Percentiles rank a stretch among this genome's conserved stretches.
phyloP scores from a whole-genome alignment of 345 rosid genomes.

The Corymbia maculata region DNA sequence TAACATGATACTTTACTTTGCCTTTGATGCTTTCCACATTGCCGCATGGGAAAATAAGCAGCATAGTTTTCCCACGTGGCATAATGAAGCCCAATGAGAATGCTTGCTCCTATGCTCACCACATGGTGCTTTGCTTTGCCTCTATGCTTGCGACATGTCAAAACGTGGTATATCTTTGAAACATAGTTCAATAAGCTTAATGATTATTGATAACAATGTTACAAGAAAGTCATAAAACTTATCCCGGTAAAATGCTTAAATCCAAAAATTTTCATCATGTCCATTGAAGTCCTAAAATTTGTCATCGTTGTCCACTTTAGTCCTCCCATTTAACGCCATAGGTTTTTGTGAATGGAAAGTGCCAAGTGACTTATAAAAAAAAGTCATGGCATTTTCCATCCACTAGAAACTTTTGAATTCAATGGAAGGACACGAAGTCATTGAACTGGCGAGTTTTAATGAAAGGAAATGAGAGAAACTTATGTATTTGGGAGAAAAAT shows the following conservation, averaged over 20 bases:
- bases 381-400: neutral
- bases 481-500: too few species aligned
- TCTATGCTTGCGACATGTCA: neutral
- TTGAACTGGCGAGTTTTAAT: neutral
- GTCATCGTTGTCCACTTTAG: neutral
- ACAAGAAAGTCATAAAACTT: too few species aligned
- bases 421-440: neutral
- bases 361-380: neutral
- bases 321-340: neutral
- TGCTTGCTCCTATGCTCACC: neutral
- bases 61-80: neutral
- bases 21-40: neutral
- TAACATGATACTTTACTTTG: neutral
- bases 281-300: neutral
- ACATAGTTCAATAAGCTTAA: too few species aligned
- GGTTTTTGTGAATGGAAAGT: neutral
- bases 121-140: neutral
- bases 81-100: neutral
- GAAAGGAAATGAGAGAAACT: neutral
- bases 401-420: neutral
- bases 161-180: neutral
- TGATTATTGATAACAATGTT: too few species aligned
- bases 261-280: too few species aligned
- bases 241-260: neutral
- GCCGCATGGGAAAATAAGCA: neutral